Conservation (phyloP, 208 protist species). For the Acanthamoeba castellanii region DNA sequence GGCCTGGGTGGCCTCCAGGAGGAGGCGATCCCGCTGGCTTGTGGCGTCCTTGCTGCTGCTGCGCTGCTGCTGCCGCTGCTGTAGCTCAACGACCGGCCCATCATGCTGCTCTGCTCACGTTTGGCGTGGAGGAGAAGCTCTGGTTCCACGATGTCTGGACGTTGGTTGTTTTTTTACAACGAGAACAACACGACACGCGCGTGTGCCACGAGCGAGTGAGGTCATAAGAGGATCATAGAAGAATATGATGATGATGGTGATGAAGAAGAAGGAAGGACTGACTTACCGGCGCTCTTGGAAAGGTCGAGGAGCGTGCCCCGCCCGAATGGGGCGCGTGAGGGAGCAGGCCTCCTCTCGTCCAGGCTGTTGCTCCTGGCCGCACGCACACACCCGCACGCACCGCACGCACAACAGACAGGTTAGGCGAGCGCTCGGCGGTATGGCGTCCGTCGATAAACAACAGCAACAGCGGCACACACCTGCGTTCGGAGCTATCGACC, state of each 20-base stretch:
- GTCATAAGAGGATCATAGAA: no score
- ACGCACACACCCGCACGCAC: background rate
- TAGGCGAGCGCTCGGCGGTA: no score
- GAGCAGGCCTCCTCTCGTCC: background rate
- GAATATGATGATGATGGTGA: background rate
- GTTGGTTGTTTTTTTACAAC: no score
- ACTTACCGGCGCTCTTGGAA: slow-evolving; percentile 18
- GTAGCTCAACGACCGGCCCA: background rate
- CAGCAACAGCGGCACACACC: background rate
- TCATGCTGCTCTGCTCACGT: background rate
- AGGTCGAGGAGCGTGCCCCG: background rate
- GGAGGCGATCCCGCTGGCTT: background rate
- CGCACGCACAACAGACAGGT: no score
- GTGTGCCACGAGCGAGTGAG: no score
- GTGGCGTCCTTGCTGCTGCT: background rate
- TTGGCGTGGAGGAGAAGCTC: background rate
- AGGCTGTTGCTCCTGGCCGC: background rate
- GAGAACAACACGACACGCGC: no score
- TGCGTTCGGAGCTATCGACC: background rate
- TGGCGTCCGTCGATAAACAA: background rate
- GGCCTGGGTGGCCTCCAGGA: background rate
- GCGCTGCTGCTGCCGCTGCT: background rate
- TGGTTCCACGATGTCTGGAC: background rate
- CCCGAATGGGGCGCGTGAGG: background rate
- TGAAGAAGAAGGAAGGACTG: background rate